Evolutionary conservation across 345 rosid species (phyloP), one percentile per base, ranked within the genome.

Genomic region (Clarkia xantiana): DNA sequence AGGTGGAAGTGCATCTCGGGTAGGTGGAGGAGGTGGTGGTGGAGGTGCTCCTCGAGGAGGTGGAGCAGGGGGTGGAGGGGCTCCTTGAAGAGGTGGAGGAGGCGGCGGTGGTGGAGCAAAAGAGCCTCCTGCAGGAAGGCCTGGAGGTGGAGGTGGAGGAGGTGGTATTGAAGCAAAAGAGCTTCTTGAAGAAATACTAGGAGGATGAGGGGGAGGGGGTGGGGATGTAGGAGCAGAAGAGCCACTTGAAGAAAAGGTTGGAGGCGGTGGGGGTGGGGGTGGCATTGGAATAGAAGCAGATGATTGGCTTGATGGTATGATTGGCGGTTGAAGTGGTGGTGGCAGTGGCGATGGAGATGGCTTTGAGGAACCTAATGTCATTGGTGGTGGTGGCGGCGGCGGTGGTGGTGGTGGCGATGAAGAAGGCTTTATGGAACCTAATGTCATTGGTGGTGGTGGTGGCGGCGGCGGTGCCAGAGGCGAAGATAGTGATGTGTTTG

Each of bases 1-100:
- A 44, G 19, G 41, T 29, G 20, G 42, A 25, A 46, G 57, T 11
- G 14, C 20, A 43, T 11, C 18, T 59, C 9, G 63, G 2, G 2
- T 59, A 8, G 57, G 70, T 15, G 52, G 59, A 29, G 59, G 59
- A n/a, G 52, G n/a, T n/a, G n/a, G n/a, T n/a, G n/a, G n/a, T n/a
- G n/a, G n/a, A n/a, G n/a, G n/a, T n/a, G n/a, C n/a, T n/a, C n/a
- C n/a, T n/a, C n/a, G n/a, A n/a, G n/a, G n/a, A n/a, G n/a, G n/a
- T n/a, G n/a, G n/a, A n/a, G n/a, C n/a, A n/a, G 42, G 42, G 11
- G 54, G 54, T 16, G 54, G 42, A 14, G 54, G 54, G 5, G 36
- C 36, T 29, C 36, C 36, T 29, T 7, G 36, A 7, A 29, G 36
- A 43, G 47, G 62, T 12, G 58, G 61, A 19, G 58, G n/a, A n/a